Base-by-base conservation (phyloP, 2,329 filamentous ascomycete species). In the Aspergillus quadricinctus region DNA sequence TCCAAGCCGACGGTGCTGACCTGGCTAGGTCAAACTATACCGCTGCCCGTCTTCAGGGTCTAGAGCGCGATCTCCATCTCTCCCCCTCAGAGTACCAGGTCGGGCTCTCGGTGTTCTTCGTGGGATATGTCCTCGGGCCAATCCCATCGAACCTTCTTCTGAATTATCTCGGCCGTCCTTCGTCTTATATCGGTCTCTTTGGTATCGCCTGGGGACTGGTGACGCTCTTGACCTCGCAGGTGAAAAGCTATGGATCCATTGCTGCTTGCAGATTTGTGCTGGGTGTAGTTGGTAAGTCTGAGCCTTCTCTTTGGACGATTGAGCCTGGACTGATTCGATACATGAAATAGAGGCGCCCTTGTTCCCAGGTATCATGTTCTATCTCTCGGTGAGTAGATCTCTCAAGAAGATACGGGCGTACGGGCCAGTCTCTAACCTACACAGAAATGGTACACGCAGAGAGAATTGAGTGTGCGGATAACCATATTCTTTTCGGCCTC, bases 401-500 rank as follows among this genome's bases (percentile, higher is more conserved):
- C 21, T 45, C 19, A 19, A 11, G n/a, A 45, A 45, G 14, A 37
- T 37, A 37, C 5, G 3, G 23, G 23, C 23, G 23, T 23, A 23
- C n/a, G n/a, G n/a, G 8, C 19, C 21, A 11, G 19, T 21, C n/a
- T 23, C 21, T 45, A 10, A 45, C 10, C 8, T 45, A 45, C 1
- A 3, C 19, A 45, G 41, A 78, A 76, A 58, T 82, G 80, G 79
- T 83, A 83, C 60, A 83, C 79, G 1, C 78, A 78, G 50, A 74
- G 77, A 29, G 81, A 83, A 57, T 65, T 83, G 29, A 77, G 76
- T 2, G 74, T 80, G 46, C 75, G 81, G 4, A 80, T 79, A 61
- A 75, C 75, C 43, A 75, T 82, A 29, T 77, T 83, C 55, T 82
- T 81, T 62, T 78, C 79, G 2, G 80, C 79, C 2, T 78, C 75